Percentiles rank a stretch among this genome's conserved stretches.
Conservation (phyloP, 306 rosid species). For the Arachis hypogaea region DNA sequence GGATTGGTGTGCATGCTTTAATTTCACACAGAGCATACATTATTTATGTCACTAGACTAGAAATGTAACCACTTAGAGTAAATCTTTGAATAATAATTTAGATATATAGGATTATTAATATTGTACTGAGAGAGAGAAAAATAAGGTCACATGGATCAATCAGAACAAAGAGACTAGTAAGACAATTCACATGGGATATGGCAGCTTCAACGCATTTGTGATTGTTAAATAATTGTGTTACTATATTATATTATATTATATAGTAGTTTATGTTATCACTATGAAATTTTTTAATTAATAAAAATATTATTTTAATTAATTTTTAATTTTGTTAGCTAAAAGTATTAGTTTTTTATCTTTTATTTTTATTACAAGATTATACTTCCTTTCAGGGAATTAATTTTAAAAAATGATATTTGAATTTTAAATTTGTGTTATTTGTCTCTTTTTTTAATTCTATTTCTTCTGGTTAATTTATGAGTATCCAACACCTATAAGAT, state of each 20-base stretch:
- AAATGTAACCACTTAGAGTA: slow-evolving; percentile 38
- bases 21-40: slow-evolving; percentile 12
- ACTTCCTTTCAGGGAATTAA: too few relatives aligned
- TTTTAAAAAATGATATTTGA: too few relatives aligned
- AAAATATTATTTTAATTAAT: slow-evolving; percentile 1
- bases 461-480: too few relatives aligned
- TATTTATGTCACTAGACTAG: neutral
- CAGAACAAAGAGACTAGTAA: slow-evolving; percentile 45
- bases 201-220: slow-evolving; percentile 50
- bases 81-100: slow-evolving; percentile 1
- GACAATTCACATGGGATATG: slow-evolving; percentile 61
- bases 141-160: slow-evolving; percentile 52
- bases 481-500: too few relatives aligned
- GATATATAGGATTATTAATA: neutral
- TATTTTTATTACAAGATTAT: too few relatives aligned
- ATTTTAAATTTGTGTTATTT: too few relatives aligned
- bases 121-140: neutral
- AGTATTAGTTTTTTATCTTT: too few relatives aligned
- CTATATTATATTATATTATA: neutral
- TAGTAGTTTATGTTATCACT: slow-evolving; percentile 29
- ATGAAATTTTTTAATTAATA: slow-evolving; percentile 7
- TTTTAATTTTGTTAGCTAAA: too few relatives aligned
- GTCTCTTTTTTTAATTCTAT: too few relatives aligned
- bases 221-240: neutral
- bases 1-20: slow-evolving; percentile 23